These are phyloP conservation scores for Pseudogymnoascus sp. DNA, from an alignment of 2,329 filamentous ascomycete genomes.

Conservation along the genomic window DNA sequence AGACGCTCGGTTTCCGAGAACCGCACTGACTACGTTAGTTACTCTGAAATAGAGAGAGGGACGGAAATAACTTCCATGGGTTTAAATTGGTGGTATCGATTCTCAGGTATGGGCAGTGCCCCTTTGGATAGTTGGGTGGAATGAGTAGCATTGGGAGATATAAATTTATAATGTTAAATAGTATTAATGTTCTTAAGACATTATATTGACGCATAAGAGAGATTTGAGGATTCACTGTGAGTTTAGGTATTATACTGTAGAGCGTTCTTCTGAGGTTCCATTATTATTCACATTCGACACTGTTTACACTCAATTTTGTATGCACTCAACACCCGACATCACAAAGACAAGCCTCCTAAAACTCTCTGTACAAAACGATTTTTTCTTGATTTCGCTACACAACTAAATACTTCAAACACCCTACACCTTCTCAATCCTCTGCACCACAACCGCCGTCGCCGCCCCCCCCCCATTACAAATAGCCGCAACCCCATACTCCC, in stretches of 20 bases:
- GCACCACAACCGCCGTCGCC: conserved; percentile 79
- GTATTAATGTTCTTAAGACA: background rate
- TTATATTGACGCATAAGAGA: background rate
- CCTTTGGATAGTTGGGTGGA: no score
- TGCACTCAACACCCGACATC: background rate
- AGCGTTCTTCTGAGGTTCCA: background rate
- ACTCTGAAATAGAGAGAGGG: no score
- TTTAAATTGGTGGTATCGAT: no score
- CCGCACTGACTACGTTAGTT: no score
- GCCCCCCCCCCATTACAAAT: conserved; percentile 97
- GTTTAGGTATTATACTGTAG: background rate
- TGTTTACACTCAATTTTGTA: background rate
- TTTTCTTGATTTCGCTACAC: background rate
- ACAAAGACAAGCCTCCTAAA: background rate
- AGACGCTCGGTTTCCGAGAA: no score
- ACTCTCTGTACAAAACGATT: background rate
- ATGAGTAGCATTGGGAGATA: background rate
- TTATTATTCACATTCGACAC: background rate
- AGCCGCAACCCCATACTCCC: conserved; percentile 89
- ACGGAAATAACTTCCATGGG: no score
- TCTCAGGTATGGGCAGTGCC: no score
- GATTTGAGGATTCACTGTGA: background rate
- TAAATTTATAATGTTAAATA: background rate
- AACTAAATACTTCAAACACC: background rate
- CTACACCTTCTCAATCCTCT: conserved; percentile 6